phyloP scores from a whole-genome alignment of 2,329 filamentous ascomycete species.

The Colletotrichum liriopes region DNA sequence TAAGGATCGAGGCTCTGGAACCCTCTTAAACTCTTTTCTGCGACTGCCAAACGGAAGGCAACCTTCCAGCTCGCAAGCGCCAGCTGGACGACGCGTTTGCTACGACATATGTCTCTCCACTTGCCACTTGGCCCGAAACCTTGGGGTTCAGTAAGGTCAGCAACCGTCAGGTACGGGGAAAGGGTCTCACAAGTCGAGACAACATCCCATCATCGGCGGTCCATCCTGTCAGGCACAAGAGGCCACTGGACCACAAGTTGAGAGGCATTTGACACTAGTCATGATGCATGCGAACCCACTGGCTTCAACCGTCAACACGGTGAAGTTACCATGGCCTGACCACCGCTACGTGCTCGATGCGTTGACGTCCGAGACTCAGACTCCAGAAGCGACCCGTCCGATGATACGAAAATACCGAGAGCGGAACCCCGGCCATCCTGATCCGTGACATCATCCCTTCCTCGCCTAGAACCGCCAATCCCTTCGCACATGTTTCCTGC shows the following conservation, averaged over 20 bases:
- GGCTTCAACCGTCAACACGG: background rate
- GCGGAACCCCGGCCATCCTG: background rate
- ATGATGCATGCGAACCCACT: slow-evolving; percentile 24
- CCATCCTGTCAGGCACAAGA: slow-evolving; percentile 24
- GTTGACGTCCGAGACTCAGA: background rate
- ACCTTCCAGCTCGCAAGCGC: slow-evolving; percentile 15
- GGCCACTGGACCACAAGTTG: slow-evolving; percentile 2
- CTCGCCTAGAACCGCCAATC: slow-evolving; percentile 15
- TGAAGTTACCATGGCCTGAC: background rate
- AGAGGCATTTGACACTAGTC: slow-evolving; percentile 40
- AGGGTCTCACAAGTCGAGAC: slow-evolving; percentile 34
- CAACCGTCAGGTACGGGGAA: slow-evolving; percentile 36
- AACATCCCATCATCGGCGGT: slow-evolving; percentile 37
- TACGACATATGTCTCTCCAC: slow-evolving; percentile 39
- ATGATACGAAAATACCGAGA: slow-evolving; percentile 12
- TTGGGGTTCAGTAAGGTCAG: slow-evolving; percentile 26
- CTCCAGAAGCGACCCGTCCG: slow-evolving; percentile 9
- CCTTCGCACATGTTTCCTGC: slow-evolving; percentile 31
- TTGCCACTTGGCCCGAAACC: slow-evolving; percentile 33
- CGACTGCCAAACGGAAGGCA: slow-evolving; percentile 9
- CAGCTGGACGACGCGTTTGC: slow-evolving; percentile 24
- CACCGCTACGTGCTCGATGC: slow-evolving; percentile 5
- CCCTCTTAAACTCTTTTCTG: slow-evolving; percentile 2
- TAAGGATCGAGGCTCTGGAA: slow-evolving; percentile 8
- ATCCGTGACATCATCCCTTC: slow-evolving; percentile 38